phyloP scores from a whole-genome alignment of 768 basidiomycete genomes.

The Tephrocybe sp. region DNA sequence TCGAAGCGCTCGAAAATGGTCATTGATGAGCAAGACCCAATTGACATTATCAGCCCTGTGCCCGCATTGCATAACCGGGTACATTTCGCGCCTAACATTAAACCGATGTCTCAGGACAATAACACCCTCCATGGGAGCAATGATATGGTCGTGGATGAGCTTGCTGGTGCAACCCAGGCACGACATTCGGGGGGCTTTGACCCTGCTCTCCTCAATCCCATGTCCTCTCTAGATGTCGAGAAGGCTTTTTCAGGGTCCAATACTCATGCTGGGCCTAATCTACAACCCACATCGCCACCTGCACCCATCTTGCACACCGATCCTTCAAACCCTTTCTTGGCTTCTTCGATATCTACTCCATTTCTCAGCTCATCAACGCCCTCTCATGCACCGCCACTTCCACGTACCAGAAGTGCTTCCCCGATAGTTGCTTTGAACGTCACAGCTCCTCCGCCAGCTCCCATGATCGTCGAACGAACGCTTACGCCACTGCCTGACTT shows the following conservation, averaged over 20 bases:
- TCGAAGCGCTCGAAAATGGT: slow-evolving; percentile 58
- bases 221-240: slow-evolving; percentile 30
- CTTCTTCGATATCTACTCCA: slow-evolving; percentile 10
- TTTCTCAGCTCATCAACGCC: slow-evolving; percentile 22
- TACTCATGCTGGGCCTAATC: slow-evolving; percentile 5
- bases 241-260: slow-evolving; percentile 19
- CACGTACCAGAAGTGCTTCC: slow-evolving; percentile 17
- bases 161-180: slow-evolving; percentile 16
- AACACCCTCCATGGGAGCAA: slow-evolving; percentile 2
- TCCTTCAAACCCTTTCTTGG: slow-evolving; percentile 20
- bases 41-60: slow-evolving; percentile 40
- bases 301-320: slow-evolving; percentile 12
- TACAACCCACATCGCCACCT: slow-evolving; percentile 3
- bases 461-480: slow-evolving; percentile 56
- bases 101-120: slow-evolving; percentile 17
- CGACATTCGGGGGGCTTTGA: slow-evolving; percentile 47
- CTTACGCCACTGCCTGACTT: slow-evolving; percentile 83
- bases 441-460: slow-evolving; percentile 23
- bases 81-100: slow-evolving; percentile 47
- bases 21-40: slow-evolving; percentile 48
- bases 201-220: slow-evolving; percentile 53
- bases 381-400: slow-evolving; percentile 18
- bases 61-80: slow-evolving; percentile 37
- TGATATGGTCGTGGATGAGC: slow-evolving; percentile 42
- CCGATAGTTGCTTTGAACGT: slow-evolving; percentile 19